Evolutionary conservation across 768 basidiomycete species (phyloP), one percentile per base, ranked within the genome.

Genomic region (Hypholoma fasciculare): DNA sequence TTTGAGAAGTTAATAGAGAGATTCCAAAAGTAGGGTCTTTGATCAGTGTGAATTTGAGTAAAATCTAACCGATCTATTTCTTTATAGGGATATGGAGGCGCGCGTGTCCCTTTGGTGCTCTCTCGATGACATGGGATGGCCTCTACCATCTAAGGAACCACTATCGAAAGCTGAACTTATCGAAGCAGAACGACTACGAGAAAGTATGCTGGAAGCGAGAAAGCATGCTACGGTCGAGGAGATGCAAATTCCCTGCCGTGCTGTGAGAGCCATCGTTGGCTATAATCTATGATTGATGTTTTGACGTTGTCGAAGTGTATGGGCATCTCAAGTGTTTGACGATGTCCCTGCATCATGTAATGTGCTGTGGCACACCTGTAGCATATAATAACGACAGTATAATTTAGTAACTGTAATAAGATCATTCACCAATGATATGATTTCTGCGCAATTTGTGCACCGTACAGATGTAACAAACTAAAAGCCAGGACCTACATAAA

Each of bases 81-180:
- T 49, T 17, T 59, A 42, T 30, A 89, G 87, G 43, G 87, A 89
- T 63, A 88, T 89, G 84, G 79, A 85, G 59, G 76, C 79, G 16
- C 82, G 87, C 36, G 73, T 86, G 56, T 78, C 86, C 7, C 63
- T 88, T 7, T 89, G 88, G 87, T 82, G 79, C 63, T 87, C 86
- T 56, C 64, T 86, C 65, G 76, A 78, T 7, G 79, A 78, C 20
- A 66, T 87, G 20, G 85, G 86, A 34, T 89, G 84, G 83, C 63
- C 73, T 16, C 76, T 84, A 19, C 87, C 88, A 20, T 69, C 76
- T 7, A 79, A 84, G 52, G 87, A 88, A 52, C 82, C 86, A 8
- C 70, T 89, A 48, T 81, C 85, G 3, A 88, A 87, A 67, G 87
- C 87, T 16, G 88, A 89, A 67, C 74, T 87, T 4, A 81, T 87